phyloP scores from a whole-genome alignment of 169 alveolate species.

The Plasmodium malariae region DNA sequence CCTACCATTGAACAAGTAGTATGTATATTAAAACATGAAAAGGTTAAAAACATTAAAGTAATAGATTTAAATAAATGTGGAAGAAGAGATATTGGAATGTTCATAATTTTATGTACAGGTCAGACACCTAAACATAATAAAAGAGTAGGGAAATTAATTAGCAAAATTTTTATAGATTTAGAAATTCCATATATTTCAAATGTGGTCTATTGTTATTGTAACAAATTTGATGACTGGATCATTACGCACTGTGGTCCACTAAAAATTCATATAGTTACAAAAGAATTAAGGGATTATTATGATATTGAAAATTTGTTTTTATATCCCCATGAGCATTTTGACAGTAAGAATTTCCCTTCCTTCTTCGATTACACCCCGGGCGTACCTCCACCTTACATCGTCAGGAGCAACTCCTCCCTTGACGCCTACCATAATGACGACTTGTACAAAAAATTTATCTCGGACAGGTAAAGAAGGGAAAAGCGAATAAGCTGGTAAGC shows the following conservation, averaged over 20 bases:
- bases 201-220: conserved; percentile 83
- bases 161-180: conserved; percentile 81
- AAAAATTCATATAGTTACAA: conserved; percentile 82
- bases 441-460: conserved; percentile 26
- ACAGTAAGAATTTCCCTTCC: conserved; percentile 68
- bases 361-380: conserved; percentile 77
- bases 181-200: conserved; percentile 86
- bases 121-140: conserved; percentile 75
- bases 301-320: conserved; percentile 78
- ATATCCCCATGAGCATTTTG: conserved; percentile 78
- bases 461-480: conserved; percentile 12
- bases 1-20: conserved; percentile 87
- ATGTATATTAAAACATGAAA: conserved; percentile 86
- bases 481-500: no score
- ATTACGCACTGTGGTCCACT: conserved; percentile 88
- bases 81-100: conserved; percentile 87
- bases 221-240: conserved; percentile 87
- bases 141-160: conserved; percentile 83
- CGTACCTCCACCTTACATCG: conserved; percentile 77
- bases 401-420: conserved; percentile 42
- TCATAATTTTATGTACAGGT: conserved; percentile 87
- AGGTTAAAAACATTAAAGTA: conserved; percentile 72
- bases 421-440: conserved; percentile 62
- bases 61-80: conserved; percentile 86
- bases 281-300: conserved; percentile 80